These are phyloP conservation scores for Rhizopus sp. DNA, from an alignment of 371 early-diverging fungal genomes.

Conservation along the genomic window DNA sequence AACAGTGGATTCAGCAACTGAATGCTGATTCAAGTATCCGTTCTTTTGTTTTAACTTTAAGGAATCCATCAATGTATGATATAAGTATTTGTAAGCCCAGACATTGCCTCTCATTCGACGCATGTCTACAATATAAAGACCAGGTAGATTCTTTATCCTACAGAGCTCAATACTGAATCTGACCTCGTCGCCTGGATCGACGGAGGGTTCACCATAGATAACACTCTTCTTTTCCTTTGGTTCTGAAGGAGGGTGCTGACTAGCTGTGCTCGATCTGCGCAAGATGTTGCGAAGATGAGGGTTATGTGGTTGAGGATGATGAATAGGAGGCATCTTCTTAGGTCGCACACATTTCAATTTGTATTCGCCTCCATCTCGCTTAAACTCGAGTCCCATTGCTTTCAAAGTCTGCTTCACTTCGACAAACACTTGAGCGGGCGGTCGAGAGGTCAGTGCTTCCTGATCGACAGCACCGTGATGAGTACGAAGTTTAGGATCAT, in stretches of 20 bases:
- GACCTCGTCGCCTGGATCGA: constrained; percentile 84
- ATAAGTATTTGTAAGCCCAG: constrained; percentile 92
- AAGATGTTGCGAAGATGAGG: constrained; percentile 37
- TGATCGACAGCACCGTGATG: constrained; percentile 84
- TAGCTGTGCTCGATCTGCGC: constrained; percentile 32
- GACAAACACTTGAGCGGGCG: constrained; percentile 70
- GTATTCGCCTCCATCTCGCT: constrained; percentile 68
- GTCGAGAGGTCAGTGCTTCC: constrained; percentile 71
- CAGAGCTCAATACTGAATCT: constrained; percentile 87
- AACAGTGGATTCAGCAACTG: background rate
- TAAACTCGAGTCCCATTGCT: constrained; percentile 70
- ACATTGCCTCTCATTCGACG: constrained; percentile 89
- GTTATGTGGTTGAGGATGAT: background rate
- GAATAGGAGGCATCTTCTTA: constrained; percentile 16
- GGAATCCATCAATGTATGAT: constrained; percentile 68
- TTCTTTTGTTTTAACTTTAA: constrained; percentile 60
- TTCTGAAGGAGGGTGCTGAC: background rate
- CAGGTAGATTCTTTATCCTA: constrained; percentile 85
- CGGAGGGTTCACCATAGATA: constrained; percentile 90
- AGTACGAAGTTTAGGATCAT: constrained; percentile 63
- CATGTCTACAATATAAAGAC: constrained; percentile 90
- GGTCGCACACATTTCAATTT: constrained; percentile 74
- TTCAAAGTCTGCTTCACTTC: constrained; percentile 68
- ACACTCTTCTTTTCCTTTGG: background rate
- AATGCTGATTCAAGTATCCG: constrained; percentile 31